Percentiles rank a stretch among this genome's conserved stretches.
Evolutionary conservation across 306 rosid species (phyloP).

Genomic region (Acacia confusa): DNA sequence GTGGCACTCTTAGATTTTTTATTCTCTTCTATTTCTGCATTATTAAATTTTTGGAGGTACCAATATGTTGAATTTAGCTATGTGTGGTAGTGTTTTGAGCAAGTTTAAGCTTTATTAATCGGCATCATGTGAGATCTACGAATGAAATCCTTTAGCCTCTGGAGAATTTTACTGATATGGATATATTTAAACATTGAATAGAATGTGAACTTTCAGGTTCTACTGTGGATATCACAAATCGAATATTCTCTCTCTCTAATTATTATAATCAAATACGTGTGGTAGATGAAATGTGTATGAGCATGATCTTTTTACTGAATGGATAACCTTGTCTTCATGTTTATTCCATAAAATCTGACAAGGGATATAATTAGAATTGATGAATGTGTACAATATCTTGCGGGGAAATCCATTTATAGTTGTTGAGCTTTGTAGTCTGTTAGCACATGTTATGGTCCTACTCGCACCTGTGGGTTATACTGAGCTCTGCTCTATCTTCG

Average conservation of each 20-base stretch:
- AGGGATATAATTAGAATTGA: not conserved
- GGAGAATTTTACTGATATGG: not conserved
- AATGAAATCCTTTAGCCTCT: not conserved
- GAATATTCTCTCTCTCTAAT: not conserved
- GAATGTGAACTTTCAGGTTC: not conserved
- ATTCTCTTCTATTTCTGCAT: conserved; percentile 3
- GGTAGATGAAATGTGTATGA: not conserved
- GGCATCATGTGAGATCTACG: not conserved
- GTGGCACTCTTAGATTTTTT: conserved; percentile 7
- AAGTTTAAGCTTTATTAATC: not conserved
- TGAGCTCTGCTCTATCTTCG: too few relatives aligned
- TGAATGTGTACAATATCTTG: too few relatives aligned
- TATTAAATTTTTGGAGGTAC: conserved; percentile 1
- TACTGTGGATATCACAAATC: not conserved
- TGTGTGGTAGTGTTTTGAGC: not conserved
- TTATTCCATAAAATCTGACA: not conserved
- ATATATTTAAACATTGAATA: not conserved
- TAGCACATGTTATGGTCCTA: too few relatives aligned
- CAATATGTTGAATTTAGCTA: not conserved
- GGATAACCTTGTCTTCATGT: conserved; percentile 1
- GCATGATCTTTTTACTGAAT: not conserved
- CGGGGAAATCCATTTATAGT: too few relatives aligned
- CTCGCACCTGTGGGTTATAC: too few relatives aligned
- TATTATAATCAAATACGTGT: not conserved
- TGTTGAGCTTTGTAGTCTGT: too few relatives aligned